Percentiles rank a stretch among this genome's conserved stretches.
phyloP scores from a whole-genome alignment of 2,329 filamentous ascomycete genomes.

The Dactylella cylindrospora region DNA sequence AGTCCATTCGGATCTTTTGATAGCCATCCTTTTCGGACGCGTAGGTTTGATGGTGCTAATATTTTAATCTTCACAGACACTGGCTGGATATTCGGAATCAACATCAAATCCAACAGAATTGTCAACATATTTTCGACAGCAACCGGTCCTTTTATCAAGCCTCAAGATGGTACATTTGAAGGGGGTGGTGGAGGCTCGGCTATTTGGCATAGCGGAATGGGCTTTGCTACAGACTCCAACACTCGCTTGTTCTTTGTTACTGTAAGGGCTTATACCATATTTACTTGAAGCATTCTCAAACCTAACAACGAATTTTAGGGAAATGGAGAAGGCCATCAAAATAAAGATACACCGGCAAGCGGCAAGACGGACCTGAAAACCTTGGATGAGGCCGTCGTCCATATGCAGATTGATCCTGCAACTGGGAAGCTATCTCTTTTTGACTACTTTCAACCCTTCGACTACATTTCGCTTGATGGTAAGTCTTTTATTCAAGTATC shows the following conservation, averaged over 20 bases:
- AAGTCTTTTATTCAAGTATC: too few relatives aligned
- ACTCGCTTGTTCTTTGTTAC: constrained; percentile 50
- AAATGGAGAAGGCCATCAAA: constrained; percentile 48
- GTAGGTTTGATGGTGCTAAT: too few relatives aligned
- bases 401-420: constrained; percentile 47
- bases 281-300: neutral
- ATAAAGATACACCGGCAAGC: constrained; percentile 51
- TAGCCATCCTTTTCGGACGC: too few relatives aligned
- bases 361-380: constrained; percentile 51
- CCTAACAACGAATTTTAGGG: constrained; percentile 7
- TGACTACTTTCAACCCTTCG: constrained; percentile 61
- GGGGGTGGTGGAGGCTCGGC: constrained; percentile 53
- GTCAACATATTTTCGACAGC: constrained; percentile 54
- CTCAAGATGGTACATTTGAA: constrained; percentile 49
- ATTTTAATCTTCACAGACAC: constrained; percentile 51
- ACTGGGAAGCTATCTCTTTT: constrained; percentile 56
- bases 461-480: constrained; percentile 54
- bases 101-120: constrained; percentile 53
- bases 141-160: constrained; percentile 52
- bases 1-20: too few relatives aligned
- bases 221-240: constrained; percentile 50
- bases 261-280: constrained; percentile 8
- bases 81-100: constrained; percentile 58
- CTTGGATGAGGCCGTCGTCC: constrained; percentile 56
- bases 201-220: constrained; percentile 53